Evolutionary conservation across 345 rosid genomes (phyloP).

Genomic region (Bretschneidera sinensis): DNA sequence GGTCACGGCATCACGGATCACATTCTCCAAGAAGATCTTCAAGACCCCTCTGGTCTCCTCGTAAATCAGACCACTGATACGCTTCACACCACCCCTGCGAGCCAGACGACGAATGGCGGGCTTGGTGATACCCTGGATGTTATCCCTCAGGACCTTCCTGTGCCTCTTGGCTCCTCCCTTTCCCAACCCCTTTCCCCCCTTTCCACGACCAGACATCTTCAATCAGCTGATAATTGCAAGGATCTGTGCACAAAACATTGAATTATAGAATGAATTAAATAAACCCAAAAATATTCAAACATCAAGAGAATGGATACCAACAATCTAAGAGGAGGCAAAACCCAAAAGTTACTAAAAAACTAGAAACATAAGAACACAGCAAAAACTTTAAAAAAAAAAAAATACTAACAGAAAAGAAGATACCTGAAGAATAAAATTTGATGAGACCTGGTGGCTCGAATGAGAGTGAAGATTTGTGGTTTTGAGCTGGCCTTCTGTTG

Average conservation of each 20-base stretch:
- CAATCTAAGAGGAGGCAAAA: no score
- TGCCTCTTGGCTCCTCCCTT: conserved; percentile 72
- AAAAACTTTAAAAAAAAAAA: no score
- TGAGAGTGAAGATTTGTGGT: no score
- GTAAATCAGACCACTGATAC: conserved; percentile 51
- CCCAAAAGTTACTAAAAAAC: no score
- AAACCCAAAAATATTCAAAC: not conserved
- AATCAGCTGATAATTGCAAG: not conserved
- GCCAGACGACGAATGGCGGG: conserved; percentile 53
- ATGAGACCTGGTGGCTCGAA: no score
- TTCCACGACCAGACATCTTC: conserved; percentile 57
- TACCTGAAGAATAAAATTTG: no score
- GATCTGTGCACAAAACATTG: not conserved
- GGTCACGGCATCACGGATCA: conserved; percentile 48
- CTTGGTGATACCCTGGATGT: conserved; percentile 55
- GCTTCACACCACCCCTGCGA: conserved; percentile 57
- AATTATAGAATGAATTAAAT: not conserved
- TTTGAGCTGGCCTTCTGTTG: no score
- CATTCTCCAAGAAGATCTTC: conserved; percentile 54
- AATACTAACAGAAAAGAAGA: no score
- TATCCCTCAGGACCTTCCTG: conserved; percentile 51
- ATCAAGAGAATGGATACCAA: not conserved
- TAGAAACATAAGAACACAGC: no score
- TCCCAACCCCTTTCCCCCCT: conserved; percentile 63
- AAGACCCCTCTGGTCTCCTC: conserved; percentile 57